Evolutionary conservation across 306 rosid genomes (phyloP), one percentile per base, ranked within the genome.

Genomic region (Casuarina cunninghamiana): DNA sequence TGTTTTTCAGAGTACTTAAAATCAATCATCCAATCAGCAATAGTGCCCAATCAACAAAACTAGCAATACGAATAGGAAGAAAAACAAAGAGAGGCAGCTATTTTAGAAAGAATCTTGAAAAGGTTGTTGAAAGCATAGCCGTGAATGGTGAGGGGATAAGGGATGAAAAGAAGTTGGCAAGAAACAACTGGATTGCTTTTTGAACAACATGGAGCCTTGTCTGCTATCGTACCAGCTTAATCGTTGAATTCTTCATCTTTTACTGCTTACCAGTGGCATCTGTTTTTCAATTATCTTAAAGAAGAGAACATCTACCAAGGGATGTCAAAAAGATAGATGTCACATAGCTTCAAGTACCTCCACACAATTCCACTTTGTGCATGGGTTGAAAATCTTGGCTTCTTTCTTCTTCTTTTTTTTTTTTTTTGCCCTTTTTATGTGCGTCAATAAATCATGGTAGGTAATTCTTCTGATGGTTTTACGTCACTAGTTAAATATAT

Each of bases 1-100:
- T 37, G 32, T 26, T 5, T 13, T 57, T 58, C 10, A 48, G 10
- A 80, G 39, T 41, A 69, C 58, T 71, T 63, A 69, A 53, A 50
- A 66, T 58, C 54, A 58, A 74, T 62, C 48, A 76, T 81, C 81
- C 43, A 75, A 77, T 46, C 45, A 71, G 72, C 75, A 15, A 61
- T 53, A 60, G 42, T 46, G 46, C 13, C 86, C 89, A 84, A 86
- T 88, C 44, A 79, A 78, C 53, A 39, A 50, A 11, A 75, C 75
- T 84, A 86, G 46, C 83, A 12, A 49, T 17, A 51, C 43, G 75
- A 77, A 12, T 37, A 21, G 26, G 58, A 70, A 77, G 80, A 72
- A 80, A 74, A 68, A 57, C 71, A 69, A 66, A 77, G 32, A 76
- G 83, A 58, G 73, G 32, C 79, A 77, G 42, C 72, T 70, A 38